Conservation (phyloP, 768 basidiomycete genomes). For the Mycena leptocephala region DNA sequence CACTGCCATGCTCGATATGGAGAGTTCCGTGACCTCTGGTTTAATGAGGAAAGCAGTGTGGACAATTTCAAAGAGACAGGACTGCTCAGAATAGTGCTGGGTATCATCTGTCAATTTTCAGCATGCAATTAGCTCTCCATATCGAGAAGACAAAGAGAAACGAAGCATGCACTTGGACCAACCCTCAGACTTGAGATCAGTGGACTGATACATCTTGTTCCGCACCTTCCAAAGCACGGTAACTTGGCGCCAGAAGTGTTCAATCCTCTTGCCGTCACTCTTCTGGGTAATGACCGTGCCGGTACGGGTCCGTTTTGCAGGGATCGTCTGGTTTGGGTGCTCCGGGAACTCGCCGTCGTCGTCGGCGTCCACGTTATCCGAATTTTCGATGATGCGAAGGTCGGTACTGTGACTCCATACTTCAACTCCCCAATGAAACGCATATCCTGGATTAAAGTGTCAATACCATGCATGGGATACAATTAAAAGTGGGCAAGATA, state of each 20-base stretch:
- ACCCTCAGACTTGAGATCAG: background rate
- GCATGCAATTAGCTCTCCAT: too few species aligned
- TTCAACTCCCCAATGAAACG: too few species aligned
- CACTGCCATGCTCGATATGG: too few species aligned
- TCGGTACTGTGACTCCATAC: background rate
- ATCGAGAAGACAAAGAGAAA: background rate
- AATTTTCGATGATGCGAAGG: background rate
- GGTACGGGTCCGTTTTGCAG: background rate
- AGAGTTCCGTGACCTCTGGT: too few species aligned
- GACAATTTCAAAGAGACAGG: too few species aligned
- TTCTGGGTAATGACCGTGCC: background rate
- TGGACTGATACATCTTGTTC: background rate
- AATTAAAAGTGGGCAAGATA: too few species aligned
- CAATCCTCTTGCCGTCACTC: constrained; percentile 9
- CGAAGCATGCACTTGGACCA: background rate
- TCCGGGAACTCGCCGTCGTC: background rate
- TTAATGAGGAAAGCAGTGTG: too few species aligned
- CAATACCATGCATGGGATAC: too few species aligned
- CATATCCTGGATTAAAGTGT: too few species aligned
- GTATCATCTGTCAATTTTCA: too few species aligned
- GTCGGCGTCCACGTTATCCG: background rate
- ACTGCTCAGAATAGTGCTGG: too few species aligned
- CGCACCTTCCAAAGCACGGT: background rate
- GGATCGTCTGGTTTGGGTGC: background rate
- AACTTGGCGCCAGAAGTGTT: background rate